Conservation (phyloP, 768 basidiomycete species). For the Nevesoporus exiguus region DNA sequence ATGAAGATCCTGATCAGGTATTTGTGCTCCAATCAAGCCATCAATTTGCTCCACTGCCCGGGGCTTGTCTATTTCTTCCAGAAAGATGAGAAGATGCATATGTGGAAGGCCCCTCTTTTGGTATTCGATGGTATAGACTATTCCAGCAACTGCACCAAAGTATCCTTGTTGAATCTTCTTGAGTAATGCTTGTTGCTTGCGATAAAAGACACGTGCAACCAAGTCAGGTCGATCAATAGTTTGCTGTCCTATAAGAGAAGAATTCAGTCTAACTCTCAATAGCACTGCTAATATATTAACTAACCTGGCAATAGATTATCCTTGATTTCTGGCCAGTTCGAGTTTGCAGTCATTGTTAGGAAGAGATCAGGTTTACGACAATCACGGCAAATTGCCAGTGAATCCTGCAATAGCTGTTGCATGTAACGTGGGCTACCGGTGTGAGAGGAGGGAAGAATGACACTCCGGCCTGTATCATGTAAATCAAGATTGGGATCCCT, state of each 20-base stretch:
- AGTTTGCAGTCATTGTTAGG: no score
- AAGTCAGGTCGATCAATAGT: conserved; percentile 45
- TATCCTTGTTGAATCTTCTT: neutral
- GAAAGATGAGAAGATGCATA: neutral
- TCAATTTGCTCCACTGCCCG: neutral
- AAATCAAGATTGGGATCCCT: neutral
- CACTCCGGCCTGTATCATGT: neutral
- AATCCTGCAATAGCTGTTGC: no score
- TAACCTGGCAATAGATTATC: no score
- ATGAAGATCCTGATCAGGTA: neutral
- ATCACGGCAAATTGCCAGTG: no score
- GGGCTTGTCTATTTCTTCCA: neutral
- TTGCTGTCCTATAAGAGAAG: no score
- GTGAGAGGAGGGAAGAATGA: conserved; percentile 18
- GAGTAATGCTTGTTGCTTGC: neutral
- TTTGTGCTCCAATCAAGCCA: neutral
- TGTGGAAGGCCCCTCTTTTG: neutral
- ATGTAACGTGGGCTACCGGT: no score
- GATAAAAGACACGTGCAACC: conserved; percentile 23
- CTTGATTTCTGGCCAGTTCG: no score
- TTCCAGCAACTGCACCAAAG: conserved; percentile 30
- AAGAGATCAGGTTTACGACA: no score
- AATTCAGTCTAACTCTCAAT: no score
- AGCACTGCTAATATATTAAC: no score
- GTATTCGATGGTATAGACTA: conserved; percentile 48